Evolutionary conservation across 1,284 basidiomycete genomes (phyloP), one percentile per base, ranked within the genome.

Genomic region (Lentinus polychrous): DNA sequence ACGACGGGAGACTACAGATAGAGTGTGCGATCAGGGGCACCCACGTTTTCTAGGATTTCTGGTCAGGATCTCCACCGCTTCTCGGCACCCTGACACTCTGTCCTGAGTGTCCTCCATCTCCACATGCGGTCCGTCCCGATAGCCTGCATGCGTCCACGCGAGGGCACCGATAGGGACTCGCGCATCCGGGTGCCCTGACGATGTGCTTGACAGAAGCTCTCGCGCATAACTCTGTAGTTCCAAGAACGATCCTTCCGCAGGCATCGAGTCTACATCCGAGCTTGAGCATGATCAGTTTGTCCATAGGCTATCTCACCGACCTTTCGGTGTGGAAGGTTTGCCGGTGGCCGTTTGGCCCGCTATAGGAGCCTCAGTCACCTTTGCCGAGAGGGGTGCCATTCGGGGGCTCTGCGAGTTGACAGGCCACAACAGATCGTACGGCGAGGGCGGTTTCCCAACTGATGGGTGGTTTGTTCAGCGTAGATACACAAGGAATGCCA

Each of bases 51-150:
- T 86, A 1, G 91, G 85, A 60, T 90, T 90, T 36, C 93, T 72
- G 12, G 91, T 93, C 38, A 95, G 69, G 40, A 95, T 83, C 68
- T 96, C 93, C 1, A 97, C 91, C 0, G 91, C 91, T 58, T 94
- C 86, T 48, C 91, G 76, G 64, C 93, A 96, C 0, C 86, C 85
- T 2, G 75, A 78, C 52, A 81, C 62, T 14, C 68, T 74, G 2
- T 75, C 75, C 55, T 69, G 70, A 46, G 68, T 62, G 8, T n/a
- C 27, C 27, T 27, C 27, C 27, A 27, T 27, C 27, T 10, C 27
- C 27, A 27, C 61, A 70, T 65, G 46, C 57, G 62, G 56, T 60
- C 59, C 48, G 37, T 57, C 49, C 43, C 56, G 45, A 49, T 39
- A 17, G 14, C 32, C 24, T 34, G 50, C 40, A 33, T 42, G 3